Percentiles rank a stretch among this genome's conserved stretches.
These are phyloP conservation scores for Didymella pinodella DNA, from an alignment of 2,329 filamentous ascomycete genomes.

Conservation along the genomic window DNA sequence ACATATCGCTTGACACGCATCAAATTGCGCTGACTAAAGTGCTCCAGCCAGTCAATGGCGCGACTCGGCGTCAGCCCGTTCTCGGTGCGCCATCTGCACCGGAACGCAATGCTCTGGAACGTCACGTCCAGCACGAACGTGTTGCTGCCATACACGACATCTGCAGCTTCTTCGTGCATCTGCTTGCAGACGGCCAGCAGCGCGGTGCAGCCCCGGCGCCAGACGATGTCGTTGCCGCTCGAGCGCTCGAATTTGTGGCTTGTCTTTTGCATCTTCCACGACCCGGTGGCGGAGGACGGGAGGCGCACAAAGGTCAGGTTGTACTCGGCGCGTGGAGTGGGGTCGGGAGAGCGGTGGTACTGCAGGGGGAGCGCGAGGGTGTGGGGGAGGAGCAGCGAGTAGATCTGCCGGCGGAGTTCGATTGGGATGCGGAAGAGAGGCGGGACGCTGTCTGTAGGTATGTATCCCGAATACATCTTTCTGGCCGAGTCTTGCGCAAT, in stretches of 20 bases:
- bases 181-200: slow-evolving; percentile 53
- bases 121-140: slow-evolving; percentile 57
- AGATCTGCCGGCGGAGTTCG: slow-evolving; percentile 56
- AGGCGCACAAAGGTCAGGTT: slow-evolving; percentile 44
- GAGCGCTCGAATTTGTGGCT: slow-evolving; percentile 33
- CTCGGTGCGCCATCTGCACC: slow-evolving; percentile 55
- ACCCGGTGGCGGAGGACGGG: slow-evolving; percentile 27
- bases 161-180: slow-evolving; percentile 56
- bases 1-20: slow-evolving; percentile 53
- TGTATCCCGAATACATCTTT: background rate
- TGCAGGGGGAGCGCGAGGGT: slow-evolving; percentile 44
- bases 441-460: slow-evolving; percentile 5
- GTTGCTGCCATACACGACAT: slow-evolving; percentile 57
- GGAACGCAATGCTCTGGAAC: slow-evolving; percentile 55
- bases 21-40: slow-evolving; percentile 54
- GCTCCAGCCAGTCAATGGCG: slow-evolving; percentile 52
- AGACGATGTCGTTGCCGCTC: slow-evolving; percentile 50
- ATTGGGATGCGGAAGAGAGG: slow-evolving; percentile 51
- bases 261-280: slow-evolving; percentile 43
- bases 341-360: background rate
- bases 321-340: slow-evolving; percentile 35
- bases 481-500: background rate
- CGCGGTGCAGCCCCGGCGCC: slow-evolving; percentile 53
- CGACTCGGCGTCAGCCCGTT: slow-evolving; percentile 54
- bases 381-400: slow-evolving; percentile 53